A percentile compares a stretch with the other conserved stretches of the same genome.
phyloP scores from a whole-genome alignment of 2,329 filamentous ascomycete species.

The Stylonectria norvegica region DNA sequence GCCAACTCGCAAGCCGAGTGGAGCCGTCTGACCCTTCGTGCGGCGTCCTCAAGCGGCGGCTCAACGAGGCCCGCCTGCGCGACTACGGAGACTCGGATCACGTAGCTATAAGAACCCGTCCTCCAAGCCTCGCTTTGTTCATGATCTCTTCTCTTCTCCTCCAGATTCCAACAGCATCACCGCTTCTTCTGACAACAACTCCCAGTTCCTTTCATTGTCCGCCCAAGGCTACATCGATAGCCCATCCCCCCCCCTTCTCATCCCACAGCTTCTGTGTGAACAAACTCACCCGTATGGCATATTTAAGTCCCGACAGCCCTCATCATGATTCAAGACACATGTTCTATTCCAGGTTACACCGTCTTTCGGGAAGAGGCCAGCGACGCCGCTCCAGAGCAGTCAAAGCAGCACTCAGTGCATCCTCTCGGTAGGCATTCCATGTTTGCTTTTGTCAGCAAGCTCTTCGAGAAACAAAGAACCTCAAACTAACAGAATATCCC shows the following conservation, averaged over 20 bases:
- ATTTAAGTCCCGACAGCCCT: constrained; percentile 32
- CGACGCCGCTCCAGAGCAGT: constrained; percentile 34
- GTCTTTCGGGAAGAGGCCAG: constrained; percentile 42
- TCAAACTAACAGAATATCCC: no score
- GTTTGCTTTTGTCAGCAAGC: no score
- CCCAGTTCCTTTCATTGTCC: no score
- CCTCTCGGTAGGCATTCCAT: constrained; percentile 33
- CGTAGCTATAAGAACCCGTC: no score
- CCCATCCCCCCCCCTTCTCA: constrained; percentile 1
- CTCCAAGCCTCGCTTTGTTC: no score
- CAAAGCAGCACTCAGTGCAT: constrained; percentile 32
- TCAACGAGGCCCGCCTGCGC: no score
- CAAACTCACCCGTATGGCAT: constrained; percentile 23
- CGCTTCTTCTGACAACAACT: no score
- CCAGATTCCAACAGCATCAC: not conserved
- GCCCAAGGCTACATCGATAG: no score
- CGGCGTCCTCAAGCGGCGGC: no score
- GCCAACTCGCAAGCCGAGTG: not conserved
- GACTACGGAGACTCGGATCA: no score
- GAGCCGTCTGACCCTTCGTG: not conserved
- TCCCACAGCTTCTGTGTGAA: constrained; percentile 2
- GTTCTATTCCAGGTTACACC: constrained; percentile 43
- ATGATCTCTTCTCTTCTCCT: no score
- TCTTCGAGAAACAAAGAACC: no score
- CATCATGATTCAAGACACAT: constrained; percentile 42